phyloP scores from a whole-genome alignment of 805 yeast species.

The Citeromyces nyonsensis region DNA sequence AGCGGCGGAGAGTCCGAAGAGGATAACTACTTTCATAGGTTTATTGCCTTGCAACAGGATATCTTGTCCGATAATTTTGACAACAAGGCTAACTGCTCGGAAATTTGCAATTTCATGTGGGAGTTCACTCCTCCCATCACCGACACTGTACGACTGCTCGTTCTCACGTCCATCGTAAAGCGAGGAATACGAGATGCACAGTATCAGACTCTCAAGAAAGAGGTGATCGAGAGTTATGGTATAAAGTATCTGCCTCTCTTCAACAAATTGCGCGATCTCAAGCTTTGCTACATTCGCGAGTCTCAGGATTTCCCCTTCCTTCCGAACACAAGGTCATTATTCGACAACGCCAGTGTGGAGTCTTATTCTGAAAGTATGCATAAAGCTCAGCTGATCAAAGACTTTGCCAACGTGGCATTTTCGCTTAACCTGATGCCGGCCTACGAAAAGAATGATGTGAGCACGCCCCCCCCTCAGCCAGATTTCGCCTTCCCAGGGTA shows the following conservation, averaged over 20 bases:
- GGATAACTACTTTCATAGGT: conserved; percentile 20
- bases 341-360: not conserved
- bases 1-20: conserved; percentile 8
- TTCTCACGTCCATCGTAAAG: conserved; percentile 44
- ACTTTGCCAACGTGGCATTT: conserved; percentile 15
- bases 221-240: conserved; percentile 53
- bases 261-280: conserved; percentile 29
- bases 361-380: not conserved
- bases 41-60: conserved; percentile 55
- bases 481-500: conserved; percentile 66
- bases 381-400: conserved; percentile 14
- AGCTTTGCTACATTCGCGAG: conserved; percentile 24
- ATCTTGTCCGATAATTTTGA: conserved; percentile 38
- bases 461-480: conserved; percentile 21
- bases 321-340: not conserved
- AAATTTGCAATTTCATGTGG: conserved; percentile 33
- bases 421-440: conserved; percentile 34
- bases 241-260: conserved; percentile 29
- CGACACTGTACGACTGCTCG: conserved; percentile 34
- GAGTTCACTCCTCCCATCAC: conserved; percentile 21
- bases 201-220: conserved; percentile 33
- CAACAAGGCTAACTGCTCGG: conserved; percentile 16
- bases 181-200: conserved; percentile 61
- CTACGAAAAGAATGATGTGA: conserved; percentile 8
- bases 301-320: conserved; percentile 3